A percentile compares a stretch with the other conserved stretches of the same genome.
phyloP scores from a whole-genome alignment of 495 filamentous ascomycete genomes.

The Penicillium tannophilum region DNA sequence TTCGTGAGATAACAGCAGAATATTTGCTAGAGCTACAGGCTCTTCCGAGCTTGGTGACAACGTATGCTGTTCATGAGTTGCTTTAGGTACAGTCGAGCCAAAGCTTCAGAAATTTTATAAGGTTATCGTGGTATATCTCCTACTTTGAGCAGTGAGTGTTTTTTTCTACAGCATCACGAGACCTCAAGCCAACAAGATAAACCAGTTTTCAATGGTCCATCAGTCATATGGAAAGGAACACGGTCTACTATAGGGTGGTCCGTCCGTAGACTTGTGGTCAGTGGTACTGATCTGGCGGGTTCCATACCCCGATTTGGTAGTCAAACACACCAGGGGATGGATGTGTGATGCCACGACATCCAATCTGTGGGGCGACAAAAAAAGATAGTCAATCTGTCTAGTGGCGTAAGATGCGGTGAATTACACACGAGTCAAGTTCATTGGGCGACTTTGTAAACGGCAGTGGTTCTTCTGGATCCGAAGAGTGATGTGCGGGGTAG shows the following conservation, averaged over 20 bases:
- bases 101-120: too few relatives aligned
- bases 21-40: too few relatives aligned
- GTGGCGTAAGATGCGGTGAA: constrained; percentile 1
- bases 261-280: neutral
- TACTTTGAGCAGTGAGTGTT: neutral
- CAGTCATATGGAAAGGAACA: neutral
- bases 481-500: constrained; percentile 9
- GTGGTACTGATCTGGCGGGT: neutral
- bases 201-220: too few relatives aligned
- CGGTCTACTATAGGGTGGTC: neutral
- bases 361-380: neutral
- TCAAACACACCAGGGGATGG: constrained; percentile 1
- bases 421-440: neutral
- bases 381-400: neutral
- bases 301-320: neutral
- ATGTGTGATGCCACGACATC: constrained; percentile 4
- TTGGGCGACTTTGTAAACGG: constrained; percentile 1
- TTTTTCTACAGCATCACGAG: neutral
- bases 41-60: too few relatives aligned
- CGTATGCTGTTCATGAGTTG: too few relatives aligned
- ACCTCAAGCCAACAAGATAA: neutral
- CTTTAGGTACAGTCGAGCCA: too few relatives aligned
- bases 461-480: constrained; percentile 4
- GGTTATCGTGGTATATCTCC: too few relatives aligned
- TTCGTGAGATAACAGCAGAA: too few relatives aligned